Base-by-base conservation (phyloP, 2,329 filamentous ascomycete species). In the Cordyceps sp. region DNA sequence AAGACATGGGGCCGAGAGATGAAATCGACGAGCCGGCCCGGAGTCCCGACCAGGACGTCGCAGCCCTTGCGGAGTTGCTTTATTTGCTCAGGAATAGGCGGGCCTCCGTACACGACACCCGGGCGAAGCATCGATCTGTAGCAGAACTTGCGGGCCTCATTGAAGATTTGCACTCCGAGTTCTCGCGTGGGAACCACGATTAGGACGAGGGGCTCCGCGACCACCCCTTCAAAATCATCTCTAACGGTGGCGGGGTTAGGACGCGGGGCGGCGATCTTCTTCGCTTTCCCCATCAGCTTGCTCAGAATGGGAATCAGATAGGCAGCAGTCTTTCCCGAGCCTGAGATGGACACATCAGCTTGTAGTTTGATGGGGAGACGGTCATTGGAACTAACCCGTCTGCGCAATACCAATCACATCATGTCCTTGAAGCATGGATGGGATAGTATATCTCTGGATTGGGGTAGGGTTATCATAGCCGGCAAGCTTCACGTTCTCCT, bases 121-220 rank as follows among this genome's bases (percentile, higher is more conserved):
- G 90, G 88, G 26, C 90, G 84, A 36, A 98, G 66, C 83, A 93
- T 93, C 4, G 82, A 85, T 2, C 90, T 77, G 46, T 98, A 98
- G 51, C 85, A 94, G 30, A 96, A 73, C 44, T 88, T 84, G 39
- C 90, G 79, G 18, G 83, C 77, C 51, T 96, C 88, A 39, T 93
- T 84, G 56, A 93, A 96, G 42, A 96, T 93, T 49, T 98, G 90
- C 3, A 85, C 79, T 0, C 85, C 84, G 5, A 98, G 59, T 62
- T 98, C 90, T 23, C 90, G 80, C 33, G 81, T 90, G 1, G 90
- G 90, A 10, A 73, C 78, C 16, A 98, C 68, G 33, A 98, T 66
- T 19, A 96, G 62, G 0, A 96, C 80, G 6, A 98, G 58, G 5
- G 90, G 90, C 61, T 96, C 86, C 7, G 85, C 88, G 27, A 72